Conservation (phyloP, 164 flowering plant genomes). For the Tetrastigma voinierianum region DNA sequence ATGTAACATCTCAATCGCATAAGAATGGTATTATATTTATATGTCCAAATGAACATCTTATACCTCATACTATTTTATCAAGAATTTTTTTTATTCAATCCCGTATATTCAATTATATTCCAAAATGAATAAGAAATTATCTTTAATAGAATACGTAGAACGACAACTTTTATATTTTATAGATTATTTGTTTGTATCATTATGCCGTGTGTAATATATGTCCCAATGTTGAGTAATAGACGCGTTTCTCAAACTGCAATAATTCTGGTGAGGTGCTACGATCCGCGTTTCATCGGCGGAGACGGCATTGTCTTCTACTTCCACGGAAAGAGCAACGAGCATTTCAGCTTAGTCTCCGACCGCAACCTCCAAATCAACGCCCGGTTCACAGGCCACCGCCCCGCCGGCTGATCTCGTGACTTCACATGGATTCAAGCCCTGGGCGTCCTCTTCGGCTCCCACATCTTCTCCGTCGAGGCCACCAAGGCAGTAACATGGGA, state of each 20-base stretch:
- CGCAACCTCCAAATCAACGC: conserved; percentile 50
- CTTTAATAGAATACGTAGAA: too few species aligned
- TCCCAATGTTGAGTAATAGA: too few species aligned
- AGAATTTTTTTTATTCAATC: too few species aligned
- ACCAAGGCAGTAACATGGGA: conserved; percentile 47
- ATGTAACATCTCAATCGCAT: too few species aligned
- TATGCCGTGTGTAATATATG: too few species aligned
- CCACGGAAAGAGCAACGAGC: conserved; percentile 65
- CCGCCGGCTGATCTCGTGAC: conserved; percentile 57
- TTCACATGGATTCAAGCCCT: conserved; percentile 80
- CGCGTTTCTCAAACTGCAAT: conserved; percentile 48
- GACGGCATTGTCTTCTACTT: conserved; percentile 78
- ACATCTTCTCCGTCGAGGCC: conserved; percentile 54
- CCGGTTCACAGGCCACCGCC: conserved; percentile 62
- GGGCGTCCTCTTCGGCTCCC: conserved; percentile 53
- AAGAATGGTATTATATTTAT: too few species aligned
- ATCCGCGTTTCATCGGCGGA: conserved; percentile 75
- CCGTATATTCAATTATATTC: too few species aligned
- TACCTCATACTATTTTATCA: too few species aligned
- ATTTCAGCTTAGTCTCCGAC: conserved; percentile 62
- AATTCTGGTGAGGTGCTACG: conserved; percentile 67
- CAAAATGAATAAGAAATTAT: too few species aligned
- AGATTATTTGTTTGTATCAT: too few species aligned
- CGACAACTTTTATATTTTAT: too few species aligned
- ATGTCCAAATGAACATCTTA: too few species aligned